These are phyloP conservation scores for Candida maltosa DNA, from an alignment of 805 yeast genomes.

Conservation along the genomic window DNA sequence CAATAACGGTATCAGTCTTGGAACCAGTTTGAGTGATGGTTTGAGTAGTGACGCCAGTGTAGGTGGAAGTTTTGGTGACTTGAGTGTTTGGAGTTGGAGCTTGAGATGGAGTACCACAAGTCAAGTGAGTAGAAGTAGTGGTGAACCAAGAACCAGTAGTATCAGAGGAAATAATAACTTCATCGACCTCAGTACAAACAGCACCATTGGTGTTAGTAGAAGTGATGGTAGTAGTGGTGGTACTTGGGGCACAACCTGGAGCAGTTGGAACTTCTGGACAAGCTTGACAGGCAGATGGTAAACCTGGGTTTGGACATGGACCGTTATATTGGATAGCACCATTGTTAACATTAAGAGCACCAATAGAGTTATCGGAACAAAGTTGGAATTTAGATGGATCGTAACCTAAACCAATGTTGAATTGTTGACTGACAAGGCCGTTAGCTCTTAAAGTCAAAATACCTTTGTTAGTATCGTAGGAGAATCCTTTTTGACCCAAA, in stretches of 20 bases:
- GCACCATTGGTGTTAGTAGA: slow-evolving; percentile 3
- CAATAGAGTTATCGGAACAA: slow-evolving; percentile 10
- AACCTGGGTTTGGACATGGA: slow-evolving; percentile 14
- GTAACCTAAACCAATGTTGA: slow-evolving; percentile 4
- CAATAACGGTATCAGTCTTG: no score
- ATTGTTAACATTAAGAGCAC: slow-evolving; percentile 13
- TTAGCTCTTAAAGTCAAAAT: slow-evolving; percentile 1
- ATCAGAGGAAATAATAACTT: slow-evolving; percentile 9
- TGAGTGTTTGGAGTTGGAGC: no score
- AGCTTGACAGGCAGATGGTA: slow-evolving; percentile 17
- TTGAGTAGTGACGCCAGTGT: no score
- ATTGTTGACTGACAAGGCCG: neutral
- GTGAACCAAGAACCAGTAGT: slow-evolving; percentile 6
- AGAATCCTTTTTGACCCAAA: neutral
- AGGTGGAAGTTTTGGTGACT: no score
- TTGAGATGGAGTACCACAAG: no score
- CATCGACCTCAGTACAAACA: slow-evolving; percentile 8
- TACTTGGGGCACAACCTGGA: slow-evolving; percentile 13
- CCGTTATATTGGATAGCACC: slow-evolving; percentile 14
- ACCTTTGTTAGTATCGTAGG: slow-evolving; percentile 1
- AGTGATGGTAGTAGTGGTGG: slow-evolving; percentile 12
- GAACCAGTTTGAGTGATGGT: no score
- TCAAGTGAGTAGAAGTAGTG: slow-evolving; percentile 8
- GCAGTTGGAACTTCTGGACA: slow-evolving; percentile 14
- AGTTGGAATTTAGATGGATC: neutral